A percentile compares a stretch with the other conserved stretches of the same genome.
Conservation (phyloP, 2,329 filamentous ascomycete species). For the Volutella citrinella region DNA sequence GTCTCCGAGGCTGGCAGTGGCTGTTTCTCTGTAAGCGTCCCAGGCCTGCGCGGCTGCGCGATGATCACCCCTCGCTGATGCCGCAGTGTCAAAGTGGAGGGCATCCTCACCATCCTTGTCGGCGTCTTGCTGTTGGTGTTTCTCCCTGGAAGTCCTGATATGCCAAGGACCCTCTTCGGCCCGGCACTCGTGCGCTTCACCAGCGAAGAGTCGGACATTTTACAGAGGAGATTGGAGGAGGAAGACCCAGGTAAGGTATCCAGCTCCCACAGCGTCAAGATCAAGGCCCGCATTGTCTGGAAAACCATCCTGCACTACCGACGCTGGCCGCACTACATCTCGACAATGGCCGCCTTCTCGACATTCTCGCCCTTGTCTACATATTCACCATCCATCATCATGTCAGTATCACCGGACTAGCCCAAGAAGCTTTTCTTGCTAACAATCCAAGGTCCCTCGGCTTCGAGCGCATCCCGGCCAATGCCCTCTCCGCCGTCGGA, state of each 20-base stretch:
- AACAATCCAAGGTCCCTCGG: constrained; percentile 30
- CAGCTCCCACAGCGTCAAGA: constrained; percentile 2
- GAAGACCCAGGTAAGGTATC: constrained; percentile 30
- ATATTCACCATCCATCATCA: constrained; percentile 13
- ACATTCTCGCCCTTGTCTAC: constrained; percentile 14
- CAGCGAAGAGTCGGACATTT: constrained; percentile 27
- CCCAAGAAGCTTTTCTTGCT: no score
- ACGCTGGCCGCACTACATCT: constrained; percentile 13
- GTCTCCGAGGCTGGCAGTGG: constrained; percentile 48
- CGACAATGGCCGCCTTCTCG: constrained; percentile 12
- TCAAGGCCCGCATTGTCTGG: constrained; percentile 6
- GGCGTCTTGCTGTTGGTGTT: constrained; percentile 37
- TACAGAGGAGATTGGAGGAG: constrained; percentile 32
- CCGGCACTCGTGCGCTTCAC: constrained; percentile 38
- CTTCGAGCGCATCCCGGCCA: constrained; percentile 43
- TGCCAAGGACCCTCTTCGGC: constrained; percentile 36
- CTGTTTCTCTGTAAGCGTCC: constrained; percentile 43
- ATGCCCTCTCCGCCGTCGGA: constrained; percentile 43
- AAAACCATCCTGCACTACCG: constrained; percentile 10
- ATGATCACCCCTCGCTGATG: no score
- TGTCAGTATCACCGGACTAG: no score
- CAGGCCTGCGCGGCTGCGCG: no score
- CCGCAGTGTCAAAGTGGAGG: constrained; percentile 37
- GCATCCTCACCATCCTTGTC: constrained; percentile 40
- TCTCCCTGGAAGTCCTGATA: constrained; percentile 41